Percentiles rank a stretch among this genome's conserved stretches.
Evolutionary conservation across 225 moss, liverwort and hornwort species (phyloP).

Genomic region (Pseudisothecium myosuroides): DNA sequence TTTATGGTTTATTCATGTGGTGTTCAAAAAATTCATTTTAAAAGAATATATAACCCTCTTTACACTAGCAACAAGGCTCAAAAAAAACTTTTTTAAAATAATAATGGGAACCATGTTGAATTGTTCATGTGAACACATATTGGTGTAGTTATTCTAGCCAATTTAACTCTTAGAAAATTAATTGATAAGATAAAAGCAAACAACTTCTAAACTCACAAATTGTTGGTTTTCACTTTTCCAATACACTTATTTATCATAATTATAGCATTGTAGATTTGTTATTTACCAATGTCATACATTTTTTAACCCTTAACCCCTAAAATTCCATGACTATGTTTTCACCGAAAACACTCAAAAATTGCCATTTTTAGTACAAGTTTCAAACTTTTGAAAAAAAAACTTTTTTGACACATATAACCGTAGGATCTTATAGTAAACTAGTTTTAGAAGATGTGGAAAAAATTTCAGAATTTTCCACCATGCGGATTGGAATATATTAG

Average conservation of each 20-base stretch:
- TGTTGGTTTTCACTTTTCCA: no score
- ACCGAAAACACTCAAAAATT: no score
- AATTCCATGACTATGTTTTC: no score
- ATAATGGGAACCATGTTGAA: background rate
- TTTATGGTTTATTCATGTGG: no score
- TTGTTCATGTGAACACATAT: accelerated
- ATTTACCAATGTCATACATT: background rate
- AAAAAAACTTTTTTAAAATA: background rate
- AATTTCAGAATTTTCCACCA: no score
- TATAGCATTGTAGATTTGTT: background rate
- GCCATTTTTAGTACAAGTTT: no score
- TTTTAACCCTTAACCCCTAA: no score
- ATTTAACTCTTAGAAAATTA: background rate
- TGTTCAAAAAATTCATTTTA: background rate
- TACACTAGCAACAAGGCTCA: accelerated
- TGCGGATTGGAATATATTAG: no score
- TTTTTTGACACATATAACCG: no score
- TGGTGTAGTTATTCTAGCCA: accelerated
- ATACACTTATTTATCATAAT: accelerated
- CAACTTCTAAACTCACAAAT: accelerated
- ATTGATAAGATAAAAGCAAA: background rate
- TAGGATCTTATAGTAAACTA: no score
- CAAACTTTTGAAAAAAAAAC: no score
- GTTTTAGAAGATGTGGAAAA: no score
- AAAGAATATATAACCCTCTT: accelerated